Base-by-base conservation (phyloP, 352 stramenopile species). In the Thalassiosira exigua region DNA sequence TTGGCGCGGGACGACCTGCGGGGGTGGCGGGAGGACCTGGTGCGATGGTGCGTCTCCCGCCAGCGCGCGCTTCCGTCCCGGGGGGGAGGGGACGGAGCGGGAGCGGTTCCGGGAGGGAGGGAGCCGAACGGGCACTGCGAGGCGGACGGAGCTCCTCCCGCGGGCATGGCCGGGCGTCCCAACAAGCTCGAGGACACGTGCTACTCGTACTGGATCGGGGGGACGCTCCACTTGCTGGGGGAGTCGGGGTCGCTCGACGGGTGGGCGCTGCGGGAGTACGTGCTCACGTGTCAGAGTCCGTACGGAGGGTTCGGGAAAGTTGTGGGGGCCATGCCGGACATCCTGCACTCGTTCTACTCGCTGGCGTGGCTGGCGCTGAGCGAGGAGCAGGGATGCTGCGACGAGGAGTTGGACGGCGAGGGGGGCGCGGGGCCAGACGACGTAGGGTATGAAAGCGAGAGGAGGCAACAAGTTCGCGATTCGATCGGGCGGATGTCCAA, bases 161-260 rank as follows among this genome's bases (percentile, higher is more conserved):
- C 66, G n/a, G 85, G 88, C 21, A 90, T 93, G 79, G 79, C 88
- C 59, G 85, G 85, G 21, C 62, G 85, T 36, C 68, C 71, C 0
- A 88, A 88, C 68, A 91, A 91, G 56, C 36, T 70, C 17, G 69
- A 87, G 62, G 85, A 91, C 75, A 89, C 85, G 0, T 91, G 85
- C 50, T 91, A 91, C 61, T 78, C 65, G 17, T 91, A 88, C 69
- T 91, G 85, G 85, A 85, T 91, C 70, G 85, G 85, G 17, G 85
- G 67, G 4, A 83, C 79, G 4, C 57, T 91, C 29, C 46, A 39
- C 9, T 1, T 82, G 7, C 52, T 82, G 5, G 42, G 17, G 26
- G 32, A 32, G 5, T 70, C 74, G 33, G 39, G 74, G 58, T 60
- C 77, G 24, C 30, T 82, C 12, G 67, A 82, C 53, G 66, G 74